Evolutionary conservation across 169 alveolate genomes (phyloP), one percentile per base, ranked within the genome.

Genomic region (Plasmodium adleri): DNA sequence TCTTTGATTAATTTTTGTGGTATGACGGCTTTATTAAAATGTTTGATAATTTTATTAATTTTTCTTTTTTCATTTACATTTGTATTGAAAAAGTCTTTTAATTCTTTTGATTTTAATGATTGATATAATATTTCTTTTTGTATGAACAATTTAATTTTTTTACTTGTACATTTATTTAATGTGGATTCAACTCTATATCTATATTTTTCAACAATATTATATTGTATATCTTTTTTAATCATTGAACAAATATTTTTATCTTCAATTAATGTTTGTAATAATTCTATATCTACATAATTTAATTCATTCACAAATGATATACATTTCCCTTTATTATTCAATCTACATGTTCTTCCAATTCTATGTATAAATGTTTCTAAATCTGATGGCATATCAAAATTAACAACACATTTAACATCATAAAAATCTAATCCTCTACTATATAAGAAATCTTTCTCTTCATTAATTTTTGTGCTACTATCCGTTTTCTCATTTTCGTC

Each of bases 301-400:
- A 90, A 68, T 4, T 94, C 94, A 71, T 95, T 93, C 76, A 94
- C 75, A 86, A 94, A 93, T 56, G 94, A 85, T 62, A 94, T 74
- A 32, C 93, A 93, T 54, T 93, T 97, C 9, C 99, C 99, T 62
- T 93, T 90, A 15, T 92, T 96, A 10, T 98, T 99, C 0, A 99
- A 99, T 71, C 99, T 94, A 15, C 99, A 99, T n/a, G 99, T 97
- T 83, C 99, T 96, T 9, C 99, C 99, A 24, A 98, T 97, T 88
- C 99, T 96, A 94, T 99, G 99, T 52, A 99, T 96, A 92, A 98
- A 99, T 73, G 95, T 96, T 50, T 97, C 96, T 20, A 97, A 93
- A 17, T 97, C 94, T 88, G 95, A 96, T n/a, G 99, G 99, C 74
- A 98, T 96, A 90, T 98, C 99, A 88, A 95, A 99, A 92, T 98